These are phyloP conservation scores for Leccinum truebloodii DNA, from an alignment of 768 basidiomycete genomes.

Conservation along the genomic window DNA sequence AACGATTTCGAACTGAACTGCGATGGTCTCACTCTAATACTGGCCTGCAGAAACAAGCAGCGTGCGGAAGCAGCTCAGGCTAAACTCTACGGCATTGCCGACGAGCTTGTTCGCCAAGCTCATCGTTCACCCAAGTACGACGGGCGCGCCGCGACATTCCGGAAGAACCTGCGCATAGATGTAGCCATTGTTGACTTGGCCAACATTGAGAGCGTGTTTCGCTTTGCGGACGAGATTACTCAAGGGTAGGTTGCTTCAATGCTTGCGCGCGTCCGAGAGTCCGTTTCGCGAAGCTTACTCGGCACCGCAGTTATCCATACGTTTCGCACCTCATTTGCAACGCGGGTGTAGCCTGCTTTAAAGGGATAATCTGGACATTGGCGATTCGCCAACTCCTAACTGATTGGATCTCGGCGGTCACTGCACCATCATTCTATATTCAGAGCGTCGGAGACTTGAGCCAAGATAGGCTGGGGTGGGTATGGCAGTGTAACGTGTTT, in stretches of 20 bases:
- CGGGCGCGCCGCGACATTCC: conserved; percentile 57
- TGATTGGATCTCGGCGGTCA: conserved; percentile 48
- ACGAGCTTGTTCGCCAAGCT: conserved; percentile 49
- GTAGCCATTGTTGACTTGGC: conserved; percentile 67
- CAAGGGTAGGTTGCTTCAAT: conserved; percentile 45
- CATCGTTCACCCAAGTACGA: conserved; percentile 40
- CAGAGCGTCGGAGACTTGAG: conserved; percentile 62
- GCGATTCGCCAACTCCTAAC: conserved; percentile 49
- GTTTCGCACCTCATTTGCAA: conserved; percentile 81
- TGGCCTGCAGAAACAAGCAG: conserved; percentile 74
- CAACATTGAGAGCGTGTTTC: conserved; percentile 56
- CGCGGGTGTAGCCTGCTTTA: conserved; percentile 69
- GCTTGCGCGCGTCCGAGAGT: background rate
- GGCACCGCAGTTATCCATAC: conserved; percentile 62
- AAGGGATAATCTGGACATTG: conserved; percentile 49
- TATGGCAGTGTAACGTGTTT: conserved; percentile 86
- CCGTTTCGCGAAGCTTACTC: background rate
- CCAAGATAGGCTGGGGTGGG: conserved; percentile 71
- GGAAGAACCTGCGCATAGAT: conserved; percentile 58
- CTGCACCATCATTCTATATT: conserved; percentile 54
- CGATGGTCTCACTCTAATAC: conserved; percentile 67
- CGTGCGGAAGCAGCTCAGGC: conserved; percentile 62
- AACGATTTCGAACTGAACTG: conserved; percentile 33
- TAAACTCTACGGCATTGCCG: conserved; percentile 54
- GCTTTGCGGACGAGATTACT: conserved; percentile 56